phyloP scores from a whole-genome alignment of 768 basidiomycete species.

The Hortiboletus flavorubellus region DNA sequence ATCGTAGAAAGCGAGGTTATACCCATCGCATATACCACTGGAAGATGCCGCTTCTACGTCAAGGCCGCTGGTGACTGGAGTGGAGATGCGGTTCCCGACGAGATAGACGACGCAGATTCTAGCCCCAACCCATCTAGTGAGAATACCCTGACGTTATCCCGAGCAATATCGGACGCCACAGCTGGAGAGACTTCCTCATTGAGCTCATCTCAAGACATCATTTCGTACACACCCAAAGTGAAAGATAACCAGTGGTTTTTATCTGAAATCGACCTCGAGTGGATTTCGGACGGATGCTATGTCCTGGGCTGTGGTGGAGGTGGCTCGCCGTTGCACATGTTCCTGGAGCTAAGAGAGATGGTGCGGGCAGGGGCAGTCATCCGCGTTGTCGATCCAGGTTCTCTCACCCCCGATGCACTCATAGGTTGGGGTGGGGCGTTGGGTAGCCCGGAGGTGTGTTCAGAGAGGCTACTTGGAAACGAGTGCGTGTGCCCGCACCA shows the following conservation, averaged over 20 bases:
- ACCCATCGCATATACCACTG: conserved; percentile 37
- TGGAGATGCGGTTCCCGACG: conserved; percentile 22
- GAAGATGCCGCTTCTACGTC: conserved; percentile 46
- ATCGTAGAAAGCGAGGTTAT: conserved; percentile 56
- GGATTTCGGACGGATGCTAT: conserved; percentile 61
- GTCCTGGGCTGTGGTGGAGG: conserved; percentile 64
- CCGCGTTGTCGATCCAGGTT: conserved; percentile 43
- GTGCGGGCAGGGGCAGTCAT: conserved; percentile 46
- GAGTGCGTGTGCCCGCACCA: conserved; percentile 26
- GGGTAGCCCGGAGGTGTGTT: conserved; percentile 40
- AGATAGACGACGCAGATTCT: conserved; percentile 15
- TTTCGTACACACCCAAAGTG: conserved; percentile 38
- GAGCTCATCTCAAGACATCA: conserved; percentile 25
- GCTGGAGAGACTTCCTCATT: conserved; percentile 15
- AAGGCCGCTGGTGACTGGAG: conserved; percentile 56
- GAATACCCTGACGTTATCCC: not conserved
- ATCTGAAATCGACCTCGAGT: conserved; percentile 49
- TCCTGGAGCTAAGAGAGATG: conserved; percentile 49
- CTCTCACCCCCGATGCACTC: conserved; percentile 41
- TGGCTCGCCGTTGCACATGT: conserved; percentile 52
- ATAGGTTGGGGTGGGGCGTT: conserved; percentile 41
- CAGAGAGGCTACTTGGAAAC: conserved; percentile 37
- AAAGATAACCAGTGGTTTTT: conserved; percentile 42
- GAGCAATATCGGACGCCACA: conserved; percentile 1
- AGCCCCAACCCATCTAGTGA: not conserved